Base-by-base conservation (phyloP, 371 early-diverging fungal genomes). In the Rhizopus delemar region DNA sequence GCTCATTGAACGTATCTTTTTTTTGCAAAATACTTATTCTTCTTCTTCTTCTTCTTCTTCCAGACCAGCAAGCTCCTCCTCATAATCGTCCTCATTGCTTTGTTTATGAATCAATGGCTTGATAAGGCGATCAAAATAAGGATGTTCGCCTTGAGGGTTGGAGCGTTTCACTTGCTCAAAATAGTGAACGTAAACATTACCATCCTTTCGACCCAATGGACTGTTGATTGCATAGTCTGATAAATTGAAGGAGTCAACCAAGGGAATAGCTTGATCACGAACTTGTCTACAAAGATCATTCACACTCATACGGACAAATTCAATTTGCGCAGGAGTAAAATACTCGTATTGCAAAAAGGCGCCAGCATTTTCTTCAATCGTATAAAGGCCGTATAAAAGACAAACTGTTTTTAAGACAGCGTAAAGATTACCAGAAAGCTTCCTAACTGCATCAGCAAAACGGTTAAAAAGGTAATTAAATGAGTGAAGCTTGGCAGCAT, bases 201-300 rank as follows among this genome's bases (percentile, higher is more conserved):
- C 96, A 56, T 95, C 94, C 55, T 81, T 85, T 50, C 89, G 84
- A 31, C 96, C 96, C 11, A 96, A 69, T 31, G 95, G 94, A 57
- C 93, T 92, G 81, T 94, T 92, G 70, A 96, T 71, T 43, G 92
- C 83, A 68, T 87, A 94, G 75, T 96, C 96, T 22, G 87, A 73
- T 72, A 88, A 84, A 70, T 88, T 89, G 77, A 94, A 95, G n/a
- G 93, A 75, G 62, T 95, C 96, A 29, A 92, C 91, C 41, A 96
- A 75, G 9, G 92, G 86, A 67, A 95, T 89, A 53, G 92, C 91
- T 62, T 93, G 87, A 22, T 85, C 78, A 36, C 95, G 85, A 5
- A 95, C 83, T 38, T 71, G 73, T 16, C 74, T 75, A 79, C 91
- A 92, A 16, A 89, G 83, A 2, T 70, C 69, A 55, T 86, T 86